Base-by-base conservation (phyloP, 768 basidiomycete species). In the Termitomyces sp. region DNA sequence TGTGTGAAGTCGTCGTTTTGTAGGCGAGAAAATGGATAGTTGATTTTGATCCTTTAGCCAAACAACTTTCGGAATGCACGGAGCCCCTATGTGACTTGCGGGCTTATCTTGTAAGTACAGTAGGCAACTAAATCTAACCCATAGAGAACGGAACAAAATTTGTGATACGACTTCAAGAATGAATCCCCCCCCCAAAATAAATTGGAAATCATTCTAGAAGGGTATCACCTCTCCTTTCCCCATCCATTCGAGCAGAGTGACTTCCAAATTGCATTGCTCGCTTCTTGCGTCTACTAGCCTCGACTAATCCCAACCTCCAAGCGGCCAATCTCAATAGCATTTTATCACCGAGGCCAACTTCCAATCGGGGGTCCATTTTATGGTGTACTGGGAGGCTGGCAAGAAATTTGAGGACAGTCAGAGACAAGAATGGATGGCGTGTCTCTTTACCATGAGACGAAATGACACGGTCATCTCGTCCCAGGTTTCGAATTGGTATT, bases 251-350 rank as follows among this genome's bases (percentile, higher is more conserved):
- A 17, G 92, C 92, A 31, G 91, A 90, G 71, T 86, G 85, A 65
- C 83, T 90, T 17, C 96, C 96, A 73, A 99, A 99, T 66, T 98
- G 97, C 90, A 98, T 97, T 14, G 97, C 97, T 57, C 90, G 71
- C 74, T 99, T 99, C 69, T 89, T 94, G 60, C 92, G 76, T 52
- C 63, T 57, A 59, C 89, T 89, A 5, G 92, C 91, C 60, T 86
- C 83, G 2, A 80, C 70, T 42, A 98, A 75, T 0, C 95, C 95
- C n/a, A 94, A 64, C 61, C 83, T 82, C 59, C 75, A 73, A 35
- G 89, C 85, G 2, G 88, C 85, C 29, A 89, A 68, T 54, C 96
- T 75, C 52, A 98, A 66, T 44, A 99, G 67, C 71, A 89, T 78
- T 76, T 99, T 99, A 68, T 98, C 97, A 1, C 97, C 97, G 5